Evolutionary conservation across 345 rosid genomes (phyloP).

Genomic region (Ricinus communis): DNA sequence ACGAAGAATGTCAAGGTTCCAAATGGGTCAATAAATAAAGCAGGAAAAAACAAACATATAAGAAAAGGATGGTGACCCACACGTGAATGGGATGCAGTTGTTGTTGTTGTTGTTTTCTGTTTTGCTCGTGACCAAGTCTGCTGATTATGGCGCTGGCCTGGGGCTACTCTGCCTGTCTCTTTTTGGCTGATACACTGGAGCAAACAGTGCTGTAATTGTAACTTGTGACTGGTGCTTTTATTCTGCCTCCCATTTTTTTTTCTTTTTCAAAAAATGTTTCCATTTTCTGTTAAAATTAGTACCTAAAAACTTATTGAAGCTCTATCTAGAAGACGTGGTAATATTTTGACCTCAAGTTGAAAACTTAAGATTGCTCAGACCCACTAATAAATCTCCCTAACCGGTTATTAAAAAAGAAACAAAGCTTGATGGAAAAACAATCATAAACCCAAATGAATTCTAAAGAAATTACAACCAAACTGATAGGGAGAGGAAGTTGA

Average conservation of each 20-base stretch:
- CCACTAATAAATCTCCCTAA: too few species aligned
- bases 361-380: too few species aligned
- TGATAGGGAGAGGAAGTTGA: background rate
- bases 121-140: constrained; percentile 33
- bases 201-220: background rate
- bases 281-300: too few species aligned
- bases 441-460: background rate
- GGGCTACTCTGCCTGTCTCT: constrained; percentile 19
- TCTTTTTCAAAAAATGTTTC: background rate
- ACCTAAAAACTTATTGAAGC: too few species aligned
- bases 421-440: too few species aligned
- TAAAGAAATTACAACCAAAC: background rate
- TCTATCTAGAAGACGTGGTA: too few species aligned
- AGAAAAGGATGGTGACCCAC: constrained; percentile 12
- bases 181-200: constrained; percentile 14
- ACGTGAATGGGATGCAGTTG: constrained; percentile 8
- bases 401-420: too few species aligned
- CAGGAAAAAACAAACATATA: too few species aligned
- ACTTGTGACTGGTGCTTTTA: background rate
- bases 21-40: background rate
- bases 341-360: too few species aligned
- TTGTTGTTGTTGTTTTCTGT: constrained; percentile 1
- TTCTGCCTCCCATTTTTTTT: background rate
- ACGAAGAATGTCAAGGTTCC: background rate
- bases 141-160: background rate